Conservation (phyloP, 768 basidiomycete genomes). For the Serendipita sp. region DNA sequence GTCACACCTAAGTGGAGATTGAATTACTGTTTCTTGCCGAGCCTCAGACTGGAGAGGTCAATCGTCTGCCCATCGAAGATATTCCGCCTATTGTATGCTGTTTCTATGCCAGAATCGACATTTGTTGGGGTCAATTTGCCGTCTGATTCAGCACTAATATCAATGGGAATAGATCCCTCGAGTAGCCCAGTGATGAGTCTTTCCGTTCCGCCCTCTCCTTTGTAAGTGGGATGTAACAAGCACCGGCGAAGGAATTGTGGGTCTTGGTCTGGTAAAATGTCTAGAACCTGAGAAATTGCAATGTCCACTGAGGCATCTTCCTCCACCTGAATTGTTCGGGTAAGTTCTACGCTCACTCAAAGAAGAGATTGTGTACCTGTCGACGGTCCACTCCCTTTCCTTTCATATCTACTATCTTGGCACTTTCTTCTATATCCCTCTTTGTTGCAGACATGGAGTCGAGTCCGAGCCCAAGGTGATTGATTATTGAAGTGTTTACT, state of each 20-base stretch:
- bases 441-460: no score
- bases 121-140: not conserved
- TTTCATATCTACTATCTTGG: no score
- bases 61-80: conserved; percentile 60
- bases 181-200: conserved; percentile 54
- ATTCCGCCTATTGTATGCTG: conserved; percentile 40
- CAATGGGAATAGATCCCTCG: conserved; percentile 47
- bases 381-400: no score
- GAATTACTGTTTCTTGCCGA: conserved; percentile 44
- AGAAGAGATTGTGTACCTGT: no score
- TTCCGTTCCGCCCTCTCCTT: conserved; percentile 42
- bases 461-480: no score
- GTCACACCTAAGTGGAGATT: not conserved
- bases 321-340: not conserved
- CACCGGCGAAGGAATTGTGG: conserved; percentile 42
- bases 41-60: conserved; percentile 39
- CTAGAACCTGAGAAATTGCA: conserved; percentile 46
- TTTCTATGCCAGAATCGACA: conserved; percentile 10
- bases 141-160: conserved; percentile 12
- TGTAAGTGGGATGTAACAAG: conserved; percentile 30
- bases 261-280: conserved; percentile 52
- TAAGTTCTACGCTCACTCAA: no score
- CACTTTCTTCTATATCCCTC: no score
- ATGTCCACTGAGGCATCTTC: not conserved
- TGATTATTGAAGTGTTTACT: no score